Evolutionary conservation across 2,329 filamentous ascomycete genomes (phyloP), one percentile per base, ranked within the genome.

Genomic region (Apiospora koreana): DNA sequence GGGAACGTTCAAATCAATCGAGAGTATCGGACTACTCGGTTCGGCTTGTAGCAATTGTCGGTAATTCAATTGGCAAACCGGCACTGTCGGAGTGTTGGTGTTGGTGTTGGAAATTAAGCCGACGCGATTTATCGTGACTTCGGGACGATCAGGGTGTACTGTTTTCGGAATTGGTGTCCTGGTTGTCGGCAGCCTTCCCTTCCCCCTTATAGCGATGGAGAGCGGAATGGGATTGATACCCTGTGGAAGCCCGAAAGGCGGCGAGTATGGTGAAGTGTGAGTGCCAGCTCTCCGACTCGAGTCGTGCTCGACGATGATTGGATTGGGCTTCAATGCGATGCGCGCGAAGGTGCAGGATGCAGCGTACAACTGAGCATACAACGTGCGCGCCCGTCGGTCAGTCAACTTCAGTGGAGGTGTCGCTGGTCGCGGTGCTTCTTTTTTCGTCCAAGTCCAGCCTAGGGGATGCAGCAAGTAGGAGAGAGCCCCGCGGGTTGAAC

Each of bases 291-390:
- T 28, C 28, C 21, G 31, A n/a, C 2, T 58, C 50, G 54, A 38
- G 18, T 62, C 54, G 54, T 62, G 67, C 43, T 62, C 42, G 67
- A 43, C 43, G 67, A 58, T 68, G 48, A 48, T 58, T 68, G 65
- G 65, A 45, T 66, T 45, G 65, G 65, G 65, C 43, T 66, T 43
- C 65, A 45, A 66, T 66, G 65, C 65, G 65, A 62, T 43, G 41
- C 31, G 54, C 54, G 54, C 54, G 31, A 38, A 7, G 48, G 14
- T 54, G 48, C 48, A 38, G 41, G 50, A 58, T n/a, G 25, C 50
- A 35, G 28, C 28, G 25, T 58, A 5, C 50, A 35, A 8, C 35
- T 3, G n/a, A n/a, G n/a, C n/a, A n/a, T n/a, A 35, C 35, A 43
- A 43, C 41, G 41, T 16, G 41, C 41, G 41, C 41, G 41, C 9